Percentiles rank a stretch among this genome's conserved stretches.
phyloP scores from a whole-genome alignment of 495 filamentous ascomycete species.

The Aspergillus cavernicola region DNA sequence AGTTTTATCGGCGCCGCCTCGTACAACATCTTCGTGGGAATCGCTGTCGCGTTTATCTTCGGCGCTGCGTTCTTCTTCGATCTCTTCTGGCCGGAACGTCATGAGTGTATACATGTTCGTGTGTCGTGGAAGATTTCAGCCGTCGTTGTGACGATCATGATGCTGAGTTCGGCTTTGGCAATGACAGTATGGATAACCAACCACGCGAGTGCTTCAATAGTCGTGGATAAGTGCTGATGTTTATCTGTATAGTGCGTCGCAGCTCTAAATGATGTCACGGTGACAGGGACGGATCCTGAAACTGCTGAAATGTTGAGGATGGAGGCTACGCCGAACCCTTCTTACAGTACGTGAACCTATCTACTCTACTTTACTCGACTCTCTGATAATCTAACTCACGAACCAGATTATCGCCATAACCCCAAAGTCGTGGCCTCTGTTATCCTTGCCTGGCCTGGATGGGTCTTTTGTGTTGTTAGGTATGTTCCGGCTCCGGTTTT shows the following conservation, averaged over 20 bases:
- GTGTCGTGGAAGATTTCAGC: conserved; percentile 47
- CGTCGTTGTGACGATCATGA: conserved; percentile 37
- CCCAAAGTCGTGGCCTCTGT: conserved; percentile 36
- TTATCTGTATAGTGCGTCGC: conserved; percentile 30
- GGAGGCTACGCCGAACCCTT: conserved; percentile 25
- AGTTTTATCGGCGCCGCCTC: conserved; percentile 44
- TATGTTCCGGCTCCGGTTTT: neutral
- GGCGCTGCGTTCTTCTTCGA: conserved; percentile 54
- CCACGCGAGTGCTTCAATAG: too few species aligned
- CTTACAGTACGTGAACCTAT: conserved; percentile 29
- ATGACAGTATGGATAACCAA: conserved; percentile 31
- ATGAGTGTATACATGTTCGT: conserved; percentile 38
- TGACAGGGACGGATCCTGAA: conserved; percentile 30
- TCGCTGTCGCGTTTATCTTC: conserved; percentile 52
- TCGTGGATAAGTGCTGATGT: neutral
- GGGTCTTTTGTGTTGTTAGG: conserved; percentile 27
- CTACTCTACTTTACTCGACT: neutral
- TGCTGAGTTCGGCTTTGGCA: conserved; percentile 36
- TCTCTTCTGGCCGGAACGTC: conserved; percentile 49
- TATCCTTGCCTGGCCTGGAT: conserved; percentile 40
- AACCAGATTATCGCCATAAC: conserved; percentile 34
- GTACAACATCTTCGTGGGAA: conserved; percentile 52
- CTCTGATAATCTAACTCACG: conserved; percentile 12
- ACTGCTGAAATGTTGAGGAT: conserved; percentile 20
- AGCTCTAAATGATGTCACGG: conserved; percentile 28